Percentiles rank a stretch among this genome's conserved stretches.
phyloP scores from a whole-genome alignment of 371 early-diverging fungal species.

The Parasitella parasitica region DNA sequence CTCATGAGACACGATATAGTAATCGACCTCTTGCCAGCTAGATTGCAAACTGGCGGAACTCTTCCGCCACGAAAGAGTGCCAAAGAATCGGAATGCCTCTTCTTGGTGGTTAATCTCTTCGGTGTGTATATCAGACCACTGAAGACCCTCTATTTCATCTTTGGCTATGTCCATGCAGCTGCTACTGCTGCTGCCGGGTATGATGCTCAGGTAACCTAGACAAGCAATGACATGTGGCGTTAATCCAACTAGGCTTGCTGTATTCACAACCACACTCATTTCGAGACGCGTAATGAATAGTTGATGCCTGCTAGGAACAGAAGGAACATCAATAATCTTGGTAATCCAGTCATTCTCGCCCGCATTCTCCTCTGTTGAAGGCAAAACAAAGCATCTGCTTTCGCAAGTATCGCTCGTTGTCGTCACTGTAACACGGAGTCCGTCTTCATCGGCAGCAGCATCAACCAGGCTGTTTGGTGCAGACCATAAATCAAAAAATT shows the following conservation, averaged over 20 bases:
- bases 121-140: neutral
- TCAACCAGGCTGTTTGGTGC: neutral
- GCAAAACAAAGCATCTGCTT: slow-evolving; percentile 8
- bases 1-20: slow-evolving; percentile 3
- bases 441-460: neutral
- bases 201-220: slow-evolving; percentile 18
- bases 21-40: slow-evolving; percentile 8
- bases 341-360: slow-evolving; percentile 14
- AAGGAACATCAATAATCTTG: slow-evolving; percentile 7
- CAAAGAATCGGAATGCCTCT: slow-evolving; percentile 4
- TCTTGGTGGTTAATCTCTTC: neutral
- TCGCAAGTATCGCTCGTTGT: neutral
- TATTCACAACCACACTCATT: slow-evolving; percentile 5
- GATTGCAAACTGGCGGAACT: neutral
- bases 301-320: neutral
- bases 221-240: slow-evolving; percentile 5
- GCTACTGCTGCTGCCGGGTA: neutral
- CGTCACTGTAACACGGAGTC: neutral
- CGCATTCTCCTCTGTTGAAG: slow-evolving; percentile 5
- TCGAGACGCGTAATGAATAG: slow-evolving; percentile 3
- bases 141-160: neutral
- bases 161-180: no score
- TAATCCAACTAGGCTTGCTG: slow-evolving; percentile 4
- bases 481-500: neutral
- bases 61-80: slow-evolving; percentile 11